Evolutionary conservation across 495 filamentous ascomycete species (phyloP).

Genomic region (Penicillium crystallinum): DNA sequence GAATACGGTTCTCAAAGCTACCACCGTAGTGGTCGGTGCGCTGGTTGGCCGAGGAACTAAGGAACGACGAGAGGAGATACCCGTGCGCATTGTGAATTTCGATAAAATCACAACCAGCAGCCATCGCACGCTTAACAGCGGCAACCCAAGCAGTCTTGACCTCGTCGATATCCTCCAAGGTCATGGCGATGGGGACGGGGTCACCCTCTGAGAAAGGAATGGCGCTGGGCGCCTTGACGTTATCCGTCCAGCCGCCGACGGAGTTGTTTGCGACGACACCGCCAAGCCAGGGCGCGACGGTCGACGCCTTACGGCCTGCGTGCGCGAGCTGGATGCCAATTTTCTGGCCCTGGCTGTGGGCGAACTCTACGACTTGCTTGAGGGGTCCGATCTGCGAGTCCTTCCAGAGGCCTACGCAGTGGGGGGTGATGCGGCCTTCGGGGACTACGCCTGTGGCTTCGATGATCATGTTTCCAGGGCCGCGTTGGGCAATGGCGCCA

Average conservation of each 20-base stretch:
- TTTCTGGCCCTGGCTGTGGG: conserved; percentile 64
- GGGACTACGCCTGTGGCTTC: conserved; percentile 68
- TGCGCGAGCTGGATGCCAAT: conserved; percentile 73
- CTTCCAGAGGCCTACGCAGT: conserved; percentile 67
- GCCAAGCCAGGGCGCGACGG: conserved; percentile 59
- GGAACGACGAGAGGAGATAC: conserved; percentile 61
- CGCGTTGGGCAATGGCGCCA: conserved; percentile 57
- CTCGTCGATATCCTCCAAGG: conserved; percentile 49
- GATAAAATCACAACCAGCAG: conserved; percentile 55
- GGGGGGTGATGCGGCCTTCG: conserved; percentile 72
- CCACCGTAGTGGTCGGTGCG: conserved; percentile 65
- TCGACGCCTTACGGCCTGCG: conserved; percentile 69
- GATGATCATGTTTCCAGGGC: conserved; percentile 62
- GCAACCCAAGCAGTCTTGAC: conserved; percentile 54
- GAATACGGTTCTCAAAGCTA: conserved; percentile 57
- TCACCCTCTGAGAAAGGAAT: conserved; percentile 50
- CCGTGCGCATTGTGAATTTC: conserved; percentile 60
- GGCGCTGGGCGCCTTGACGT: conserved; percentile 51
- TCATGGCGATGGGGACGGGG: conserved; percentile 51
- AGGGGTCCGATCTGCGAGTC: conserved; percentile 65
- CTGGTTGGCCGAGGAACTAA: conserved; percentile 58
- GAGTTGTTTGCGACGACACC: conserved; percentile 49
- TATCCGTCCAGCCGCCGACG: conserved; percentile 58
- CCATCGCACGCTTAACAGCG: conserved; percentile 50
- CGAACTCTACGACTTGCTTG: conserved; percentile 60